phyloP scores from a whole-genome alignment of 2,329 filamentous ascomycete genomes.

The Colletotrichum neosansevieriae region DNA sequence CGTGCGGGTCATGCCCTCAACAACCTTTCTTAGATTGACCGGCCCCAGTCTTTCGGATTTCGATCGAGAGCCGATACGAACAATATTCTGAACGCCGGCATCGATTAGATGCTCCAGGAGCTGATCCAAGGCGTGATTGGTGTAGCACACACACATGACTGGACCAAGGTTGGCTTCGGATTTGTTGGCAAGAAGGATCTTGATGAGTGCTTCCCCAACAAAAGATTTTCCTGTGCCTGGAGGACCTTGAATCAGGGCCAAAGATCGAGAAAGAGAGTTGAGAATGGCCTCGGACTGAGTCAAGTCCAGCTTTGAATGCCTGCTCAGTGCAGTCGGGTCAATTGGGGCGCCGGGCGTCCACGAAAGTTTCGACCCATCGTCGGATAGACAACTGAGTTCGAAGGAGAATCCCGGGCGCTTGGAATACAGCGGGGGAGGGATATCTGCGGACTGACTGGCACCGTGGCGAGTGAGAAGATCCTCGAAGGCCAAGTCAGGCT shows the following conservation, averaged over 20 bases:
- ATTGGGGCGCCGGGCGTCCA: slow-evolving; percentile 41
- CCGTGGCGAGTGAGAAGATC: slow-evolving; percentile 56
- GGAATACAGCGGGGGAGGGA: slow-evolving; percentile 63
- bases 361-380: slow-evolving; percentile 41
- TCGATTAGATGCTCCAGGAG: slow-evolving; percentile 71
- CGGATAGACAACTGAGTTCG: slow-evolving; percentile 52
- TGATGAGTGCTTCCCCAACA: slow-evolving; percentile 69
- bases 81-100: slow-evolving; percentile 60
- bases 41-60: slow-evolving; percentile 64
- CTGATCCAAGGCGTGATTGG: slow-evolving; percentile 64
- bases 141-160: slow-evolving; percentile 66
- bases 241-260: slow-evolving; percentile 76
- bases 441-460: slow-evolving; percentile 36
- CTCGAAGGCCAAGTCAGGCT: slow-evolving; percentile 60
- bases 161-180: slow-evolving; percentile 56
- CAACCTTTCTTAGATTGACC: slow-evolving; percentile 62
- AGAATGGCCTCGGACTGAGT: slow-evolving; percentile 65
- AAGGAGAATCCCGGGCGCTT: slow-evolving; percentile 62
- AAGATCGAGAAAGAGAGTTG: slow-evolving; percentile 61
- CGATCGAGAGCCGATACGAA: slow-evolving; percentile 71
- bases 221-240: slow-evolving; percentile 78
- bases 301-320: slow-evolving; percentile 62
- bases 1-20: slow-evolving; percentile 49
- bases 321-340: slow-evolving; percentile 44
- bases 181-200: slow-evolving; percentile 62